Conservation (phyloP, 2,329 filamentous ascomycete species). For the Phialophora expanda region DNA sequence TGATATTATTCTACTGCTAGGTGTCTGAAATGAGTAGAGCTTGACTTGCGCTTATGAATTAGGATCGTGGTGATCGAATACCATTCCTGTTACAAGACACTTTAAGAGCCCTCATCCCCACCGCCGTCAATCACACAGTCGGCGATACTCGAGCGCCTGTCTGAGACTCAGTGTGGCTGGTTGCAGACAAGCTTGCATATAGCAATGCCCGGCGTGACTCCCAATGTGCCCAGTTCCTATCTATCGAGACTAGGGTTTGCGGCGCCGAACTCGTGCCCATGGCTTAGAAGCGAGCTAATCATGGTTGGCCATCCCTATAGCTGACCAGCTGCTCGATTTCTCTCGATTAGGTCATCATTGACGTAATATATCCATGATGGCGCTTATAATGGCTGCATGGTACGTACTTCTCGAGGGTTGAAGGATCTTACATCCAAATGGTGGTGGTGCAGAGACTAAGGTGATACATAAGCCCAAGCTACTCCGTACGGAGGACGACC, state of each 20-base stretch:
- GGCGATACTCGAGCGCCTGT: too few species aligned
- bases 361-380: background rate
- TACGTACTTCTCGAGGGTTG: background rate
- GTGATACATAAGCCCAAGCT: too few species aligned
- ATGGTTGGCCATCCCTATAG: background rate
- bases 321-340: background rate
- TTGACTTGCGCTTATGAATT: background rate
- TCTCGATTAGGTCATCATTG: background rate
- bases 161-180: too few species aligned
- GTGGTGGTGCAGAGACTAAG: constrained; percentile 1
- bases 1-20: too few species aligned
- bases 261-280: too few species aligned
- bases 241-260: too few species aligned
- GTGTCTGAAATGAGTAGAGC: background rate
- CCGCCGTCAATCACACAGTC: too few species aligned
- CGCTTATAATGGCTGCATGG: background rate
- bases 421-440: background rate
- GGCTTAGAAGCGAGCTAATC: too few species aligned
- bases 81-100: background rate
- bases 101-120: background rate
- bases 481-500: too few species aligned
- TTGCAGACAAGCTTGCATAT: too few species aligned
- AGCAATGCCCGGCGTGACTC: too few species aligned
- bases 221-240: too few species aligned
- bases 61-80: background rate